Evolutionary conservation across 306 rosid genomes (phyloP), one percentile per base, ranked within the genome.

Genomic region (Quercus robur): DNA sequence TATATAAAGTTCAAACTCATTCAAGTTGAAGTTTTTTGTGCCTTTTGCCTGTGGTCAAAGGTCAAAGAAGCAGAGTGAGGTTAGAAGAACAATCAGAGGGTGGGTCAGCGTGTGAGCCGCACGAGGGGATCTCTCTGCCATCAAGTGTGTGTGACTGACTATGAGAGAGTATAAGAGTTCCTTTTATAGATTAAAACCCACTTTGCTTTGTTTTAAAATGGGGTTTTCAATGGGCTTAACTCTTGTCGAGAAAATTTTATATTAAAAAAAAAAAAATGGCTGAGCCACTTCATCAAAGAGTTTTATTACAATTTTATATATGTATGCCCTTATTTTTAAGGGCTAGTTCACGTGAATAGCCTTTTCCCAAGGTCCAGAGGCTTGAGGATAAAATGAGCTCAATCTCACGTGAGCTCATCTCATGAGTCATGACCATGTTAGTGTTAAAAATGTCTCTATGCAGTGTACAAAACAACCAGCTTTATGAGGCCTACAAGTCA

Each of bases 21-120:
- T 77, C 30, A 76, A 64, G 38, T 56, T 75, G 25, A 55, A 26
- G 49, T 71, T n/a, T 69, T 69, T 59, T 57, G 78, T 70, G 74
- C 41, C 66, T 6, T 71, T 56, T 38, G 75, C 57, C 46, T 2
- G 75, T 23, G 81, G 81, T 75, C 46, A 41, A 8, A 41, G 84
- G 92, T 91, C 94, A 89, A 86, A 58, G 92, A 38, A 38, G 46
- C 46, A 38, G 46, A 38, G 46, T 76, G 84, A 78, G 84, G 79
- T 87, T 74, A 75, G 86, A 77, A 83, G 85, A 90, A 87, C 76
- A 81, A 82, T 81, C 69, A 86, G 81, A 81, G 88, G 52, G 87
- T 84, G 89, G 77, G 88, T 87, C 94, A 85, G 93, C 91, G 85
- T 84, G 85, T 84, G 90, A 88, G 94, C 84, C 91, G 88, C 97